These are phyloP conservation scores for Stellera chamaejasme DNA, from an alignment of 345 rosid species.

Conservation along the genomic window DNA sequence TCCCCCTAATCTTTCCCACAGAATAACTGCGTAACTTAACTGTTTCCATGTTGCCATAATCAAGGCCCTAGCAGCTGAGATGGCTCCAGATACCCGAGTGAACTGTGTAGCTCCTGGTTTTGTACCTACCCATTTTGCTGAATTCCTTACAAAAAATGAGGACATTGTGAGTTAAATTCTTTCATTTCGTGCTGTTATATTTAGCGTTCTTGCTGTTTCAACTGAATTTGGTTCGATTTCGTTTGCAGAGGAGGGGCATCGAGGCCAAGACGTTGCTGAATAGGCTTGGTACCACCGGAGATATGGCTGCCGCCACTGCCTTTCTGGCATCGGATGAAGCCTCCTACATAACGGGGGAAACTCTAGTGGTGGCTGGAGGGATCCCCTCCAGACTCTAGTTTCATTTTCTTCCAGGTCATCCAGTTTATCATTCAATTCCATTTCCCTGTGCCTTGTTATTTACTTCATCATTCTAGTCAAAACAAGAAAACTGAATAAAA, in stretches of 20 bases:
- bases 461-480: neutral
- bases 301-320: slow-evolving; percentile 72
- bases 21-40: neutral
- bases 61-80: slow-evolving; percentile 78
- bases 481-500: too few species aligned
- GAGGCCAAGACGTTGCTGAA: slow-evolving; percentile 60
- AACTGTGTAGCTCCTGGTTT: slow-evolving; percentile 86
- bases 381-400: slow-evolving; percentile 64
- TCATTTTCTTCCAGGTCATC: neutral
- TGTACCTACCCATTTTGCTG: slow-evolving; percentile 77
- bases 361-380: slow-evolving; percentile 75
- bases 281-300: slow-evolving; percentile 62
- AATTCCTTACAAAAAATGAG: slow-evolving; percentile 42
- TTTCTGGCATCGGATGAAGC: slow-evolving; percentile 82
- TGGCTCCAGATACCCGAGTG: slow-evolving; percentile 75
- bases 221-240: slow-evolving; percentile 3
- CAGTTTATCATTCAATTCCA: too few species aligned
- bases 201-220: neutral
- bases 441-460: neutral
- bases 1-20: slow-evolving; percentile 1
- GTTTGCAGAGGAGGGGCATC: slow-evolving; percentile 31
- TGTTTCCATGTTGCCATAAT: neutral
- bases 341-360: slow-evolving; percentile 70
- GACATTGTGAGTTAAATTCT: slow-evolving; percentile 29
- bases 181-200: neutral